These are phyloP conservation scores for Penicillium sp. DNA, from an alignment of 2,329 filamentous ascomycete species.

Conservation along the genomic window DNA sequence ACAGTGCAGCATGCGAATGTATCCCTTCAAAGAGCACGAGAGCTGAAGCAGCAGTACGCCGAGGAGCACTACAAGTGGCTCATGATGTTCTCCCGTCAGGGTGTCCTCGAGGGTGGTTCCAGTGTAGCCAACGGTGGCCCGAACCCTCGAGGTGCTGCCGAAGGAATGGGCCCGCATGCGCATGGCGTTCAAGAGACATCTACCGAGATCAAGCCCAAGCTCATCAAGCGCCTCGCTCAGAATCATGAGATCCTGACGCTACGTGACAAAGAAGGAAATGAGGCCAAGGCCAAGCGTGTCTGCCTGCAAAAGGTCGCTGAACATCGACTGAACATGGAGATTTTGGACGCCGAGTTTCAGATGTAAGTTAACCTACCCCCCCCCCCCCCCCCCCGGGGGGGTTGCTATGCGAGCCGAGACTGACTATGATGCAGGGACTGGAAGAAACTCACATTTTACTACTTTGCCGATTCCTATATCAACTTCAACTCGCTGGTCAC, in stretches of 20 bases:
- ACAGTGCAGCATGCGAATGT: constrained; percentile 88
- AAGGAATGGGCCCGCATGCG: constrained; percentile 75
- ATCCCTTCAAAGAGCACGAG: constrained; percentile 82
- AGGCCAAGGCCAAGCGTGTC: constrained; percentile 94
- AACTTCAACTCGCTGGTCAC: constrained; percentile 98
- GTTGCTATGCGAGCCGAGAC: neutral
- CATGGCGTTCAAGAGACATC: constrained; percentile 72
- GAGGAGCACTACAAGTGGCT: constrained; percentile 98
- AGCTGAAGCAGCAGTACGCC: constrained; percentile 84
- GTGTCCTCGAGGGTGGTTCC: constrained; percentile 45
- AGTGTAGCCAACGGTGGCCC: constrained; percentile 54
- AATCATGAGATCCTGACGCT: constrained; percentile 85
- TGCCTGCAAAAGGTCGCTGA: constrained; percentile 97
- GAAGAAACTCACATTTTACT: constrained; percentile 99
- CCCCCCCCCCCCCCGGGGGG: too few relatives aligned
- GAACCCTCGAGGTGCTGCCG: constrained; percentile 68
- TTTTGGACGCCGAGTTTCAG: constrained; percentile 96
- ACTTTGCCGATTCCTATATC: constrained; percentile 96
- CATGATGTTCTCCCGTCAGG: constrained; percentile 95
- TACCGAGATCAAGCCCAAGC: constrained; percentile 85
- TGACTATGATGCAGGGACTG: constrained; percentile 70
- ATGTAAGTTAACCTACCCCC: constrained; percentile 66
- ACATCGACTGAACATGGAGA: constrained; percentile 95
- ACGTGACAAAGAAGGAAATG: constrained; percentile 93
- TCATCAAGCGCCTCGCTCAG: constrained; percentile 93